Conservation (phyloP, 352 stramenopile genomes). For the Phytophthora sp. region DNA sequence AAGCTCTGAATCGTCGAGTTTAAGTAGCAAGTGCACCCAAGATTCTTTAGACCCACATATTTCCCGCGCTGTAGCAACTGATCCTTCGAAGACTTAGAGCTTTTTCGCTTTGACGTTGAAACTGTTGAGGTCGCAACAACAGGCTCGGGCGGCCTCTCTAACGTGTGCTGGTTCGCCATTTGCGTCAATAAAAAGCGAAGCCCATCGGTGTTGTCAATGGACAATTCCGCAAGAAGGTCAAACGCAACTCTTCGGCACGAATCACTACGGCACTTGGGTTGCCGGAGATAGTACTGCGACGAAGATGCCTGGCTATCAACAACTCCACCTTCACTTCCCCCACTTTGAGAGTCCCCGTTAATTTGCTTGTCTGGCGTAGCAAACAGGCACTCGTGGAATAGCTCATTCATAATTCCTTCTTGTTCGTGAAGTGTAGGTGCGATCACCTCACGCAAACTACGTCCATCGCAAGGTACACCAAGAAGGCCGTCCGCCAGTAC, state of each 20-base stretch:
- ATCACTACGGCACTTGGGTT: constrained; percentile 85
- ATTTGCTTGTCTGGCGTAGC: constrained; percentile 45
- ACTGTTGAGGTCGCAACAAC: constrained; percentile 15
- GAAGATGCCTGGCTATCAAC: constrained; percentile 33
- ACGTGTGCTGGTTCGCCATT: constrained; percentile 79
- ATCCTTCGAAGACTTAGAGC: constrained; percentile 47
- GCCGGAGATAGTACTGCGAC: constrained; percentile 76
- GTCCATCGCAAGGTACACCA: constrained; percentile 46
- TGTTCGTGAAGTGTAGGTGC: constrained; percentile 52
- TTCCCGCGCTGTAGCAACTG: constrained; percentile 67
- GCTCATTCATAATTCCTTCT: constrained; percentile 69
- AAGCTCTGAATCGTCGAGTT: constrained; percentile 96
- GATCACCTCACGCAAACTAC: constrained; percentile 60
- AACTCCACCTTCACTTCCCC: constrained; percentile 9
- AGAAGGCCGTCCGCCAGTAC: constrained; percentile 49
- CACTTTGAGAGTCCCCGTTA: constrained; percentile 19
- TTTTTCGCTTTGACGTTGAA: constrained; percentile 61
- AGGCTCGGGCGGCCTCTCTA: constrained; percentile 53
- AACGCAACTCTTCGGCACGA: constrained; percentile 78
- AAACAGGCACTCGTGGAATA: constrained; percentile 78
- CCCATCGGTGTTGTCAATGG: constrained; percentile 61
- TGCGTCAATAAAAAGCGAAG: constrained; percentile 73
- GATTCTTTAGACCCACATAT: constrained; percentile 94
- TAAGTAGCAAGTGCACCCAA: constrained; percentile 96
- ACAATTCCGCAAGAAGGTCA: constrained; percentile 75